These are phyloP conservation scores for Tulasnella sp. DNA, from an alignment of 768 basidiomycete genomes.

Conservation along the genomic window DNA sequence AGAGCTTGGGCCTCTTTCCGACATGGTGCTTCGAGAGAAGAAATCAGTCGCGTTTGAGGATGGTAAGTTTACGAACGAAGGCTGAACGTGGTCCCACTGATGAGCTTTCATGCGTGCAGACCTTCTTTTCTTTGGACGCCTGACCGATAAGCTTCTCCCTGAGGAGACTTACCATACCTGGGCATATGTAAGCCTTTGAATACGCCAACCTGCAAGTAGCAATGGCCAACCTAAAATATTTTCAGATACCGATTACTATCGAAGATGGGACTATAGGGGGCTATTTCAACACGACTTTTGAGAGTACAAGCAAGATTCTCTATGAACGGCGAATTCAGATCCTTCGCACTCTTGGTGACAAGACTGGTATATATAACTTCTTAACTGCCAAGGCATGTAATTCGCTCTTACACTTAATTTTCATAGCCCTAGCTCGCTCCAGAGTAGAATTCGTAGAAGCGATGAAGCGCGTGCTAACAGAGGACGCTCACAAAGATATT, in stretches of 20 bases:
- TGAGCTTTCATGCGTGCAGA: conserved; percentile 22
- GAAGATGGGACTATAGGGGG: conserved; percentile 31
- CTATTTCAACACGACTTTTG: conserved; percentile 29
- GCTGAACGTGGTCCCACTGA: neutral
- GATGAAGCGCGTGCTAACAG: neutral
- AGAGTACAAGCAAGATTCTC: conserved; percentile 32
- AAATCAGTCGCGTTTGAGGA: conserved; percentile 30
- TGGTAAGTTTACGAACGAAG: conserved; percentile 25
- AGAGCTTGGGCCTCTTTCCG: conserved; percentile 29
- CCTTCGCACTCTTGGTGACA: conserved; percentile 30
- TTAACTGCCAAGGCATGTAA: too few species aligned
- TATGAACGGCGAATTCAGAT: conserved; percentile 31
- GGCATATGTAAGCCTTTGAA: neutral
- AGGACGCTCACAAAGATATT: conserved; percentile 19
- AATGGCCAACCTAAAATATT: neutral
- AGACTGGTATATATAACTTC: neutral
- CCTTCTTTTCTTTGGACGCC: conserved; percentile 31
- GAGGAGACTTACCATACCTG: conserved; percentile 33
- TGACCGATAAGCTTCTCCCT: conserved; percentile 30
- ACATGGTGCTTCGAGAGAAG: conserved; percentile 28
- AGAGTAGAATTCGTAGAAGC: conserved; percentile 1
- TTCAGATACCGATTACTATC: conserved; percentile 30
- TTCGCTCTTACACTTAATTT: neutral
- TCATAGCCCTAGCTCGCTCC: conserved; percentile 6
- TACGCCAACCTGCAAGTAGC: neutral